Conservation (phyloP, 495 filamentous ascomycete species). For the Extremus antarcticus region DNA sequence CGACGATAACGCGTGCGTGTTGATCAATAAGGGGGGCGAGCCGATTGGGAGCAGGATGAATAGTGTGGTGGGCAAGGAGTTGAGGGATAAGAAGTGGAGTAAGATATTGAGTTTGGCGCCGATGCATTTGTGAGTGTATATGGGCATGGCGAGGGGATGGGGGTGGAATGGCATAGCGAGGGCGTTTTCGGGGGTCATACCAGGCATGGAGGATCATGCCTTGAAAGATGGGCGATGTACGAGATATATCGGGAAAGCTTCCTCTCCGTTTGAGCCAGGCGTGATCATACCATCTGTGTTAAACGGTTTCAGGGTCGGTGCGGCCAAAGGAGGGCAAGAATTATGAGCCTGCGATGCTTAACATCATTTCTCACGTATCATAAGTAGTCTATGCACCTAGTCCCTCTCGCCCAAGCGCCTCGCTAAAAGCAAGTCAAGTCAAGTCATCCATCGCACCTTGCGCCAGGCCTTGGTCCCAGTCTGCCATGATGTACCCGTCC, state of each 20-base stretch:
- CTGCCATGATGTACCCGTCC: neutral
- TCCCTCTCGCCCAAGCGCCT: neutral
- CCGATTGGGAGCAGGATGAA: slow-evolving; percentile 89
- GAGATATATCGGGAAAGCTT: too few relatives aligned
- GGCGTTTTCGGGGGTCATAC: too few relatives aligned
- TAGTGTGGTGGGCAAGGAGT: slow-evolving; percentile 74
- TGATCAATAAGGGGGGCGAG: slow-evolving; percentile 95
- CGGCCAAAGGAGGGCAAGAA: too few relatives aligned
- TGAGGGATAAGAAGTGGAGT: slow-evolving; percentile 84
- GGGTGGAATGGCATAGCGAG: slow-evolving; percentile 8
- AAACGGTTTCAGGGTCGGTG: too few relatives aligned
- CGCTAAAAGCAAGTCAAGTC: neutral
- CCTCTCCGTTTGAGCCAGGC: too few relatives aligned
- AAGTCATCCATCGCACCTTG: too few relatives aligned
- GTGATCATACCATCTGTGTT: too few relatives aligned
- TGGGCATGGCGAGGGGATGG: neutral
- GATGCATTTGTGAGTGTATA: slow-evolving; percentile 60
- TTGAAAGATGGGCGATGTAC: too few relatives aligned
- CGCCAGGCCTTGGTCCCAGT: neutral
- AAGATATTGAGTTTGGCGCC: slow-evolving; percentile 96
- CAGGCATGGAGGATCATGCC: neutral
- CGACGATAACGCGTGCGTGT: slow-evolving; percentile 95
- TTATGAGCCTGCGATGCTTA: too few relatives aligned
- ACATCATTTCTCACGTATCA: too few relatives aligned
- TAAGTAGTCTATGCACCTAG: neutral